A percentile compares a stretch with the other conserved stretches of the same genome.
Conservation (phyloP, 1,139 yeast genomes). For the Sugiyamaella grinbergsii region DNA sequence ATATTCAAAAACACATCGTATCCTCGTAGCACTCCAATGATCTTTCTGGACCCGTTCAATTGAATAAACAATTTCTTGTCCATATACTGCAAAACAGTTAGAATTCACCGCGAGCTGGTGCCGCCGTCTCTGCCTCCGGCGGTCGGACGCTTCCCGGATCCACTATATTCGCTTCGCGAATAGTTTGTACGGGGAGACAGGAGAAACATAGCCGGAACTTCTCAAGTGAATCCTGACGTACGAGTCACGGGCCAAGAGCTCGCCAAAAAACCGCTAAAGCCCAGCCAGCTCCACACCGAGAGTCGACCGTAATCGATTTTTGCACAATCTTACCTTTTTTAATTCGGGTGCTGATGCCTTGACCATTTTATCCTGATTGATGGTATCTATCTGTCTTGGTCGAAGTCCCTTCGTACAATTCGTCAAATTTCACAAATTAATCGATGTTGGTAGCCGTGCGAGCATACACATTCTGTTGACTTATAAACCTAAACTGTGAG, state of each 20-base stretch:
- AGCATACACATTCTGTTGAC: too few species aligned
- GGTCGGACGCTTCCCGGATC: not conserved
- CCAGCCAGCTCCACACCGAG: too few species aligned
- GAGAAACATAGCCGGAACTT: too few species aligned
- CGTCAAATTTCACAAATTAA: too few species aligned
- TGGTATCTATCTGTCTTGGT: too few species aligned
- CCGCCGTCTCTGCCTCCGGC: not conserved
- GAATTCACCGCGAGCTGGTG: not conserved
- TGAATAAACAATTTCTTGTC: conserved; percentile 71
- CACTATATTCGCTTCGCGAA: not conserved
- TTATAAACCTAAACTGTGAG: too few species aligned
- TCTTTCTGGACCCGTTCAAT: conserved; percentile 71
- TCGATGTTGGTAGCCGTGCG: too few species aligned
- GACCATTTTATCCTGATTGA: conserved; percentile 31
- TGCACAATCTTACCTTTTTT: conserved; percentile 49
- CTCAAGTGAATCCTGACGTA: too few species aligned
- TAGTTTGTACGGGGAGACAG: too few species aligned
- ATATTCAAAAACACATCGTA: conserved; percentile 77
- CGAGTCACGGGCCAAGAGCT: too few species aligned
- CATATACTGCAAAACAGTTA: conserved; percentile 53
- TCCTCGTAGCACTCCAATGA: conserved; percentile 74
- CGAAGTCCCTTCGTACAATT: conserved; percentile 1
- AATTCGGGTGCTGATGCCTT: conserved; percentile 62
- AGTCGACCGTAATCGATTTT: too few species aligned
- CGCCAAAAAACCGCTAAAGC: too few species aligned